These are phyloP conservation scores for Aspergillus texensis DNA, from an alignment of 2,329 filamentous ascomycete species.

Conservation along the genomic window DNA sequence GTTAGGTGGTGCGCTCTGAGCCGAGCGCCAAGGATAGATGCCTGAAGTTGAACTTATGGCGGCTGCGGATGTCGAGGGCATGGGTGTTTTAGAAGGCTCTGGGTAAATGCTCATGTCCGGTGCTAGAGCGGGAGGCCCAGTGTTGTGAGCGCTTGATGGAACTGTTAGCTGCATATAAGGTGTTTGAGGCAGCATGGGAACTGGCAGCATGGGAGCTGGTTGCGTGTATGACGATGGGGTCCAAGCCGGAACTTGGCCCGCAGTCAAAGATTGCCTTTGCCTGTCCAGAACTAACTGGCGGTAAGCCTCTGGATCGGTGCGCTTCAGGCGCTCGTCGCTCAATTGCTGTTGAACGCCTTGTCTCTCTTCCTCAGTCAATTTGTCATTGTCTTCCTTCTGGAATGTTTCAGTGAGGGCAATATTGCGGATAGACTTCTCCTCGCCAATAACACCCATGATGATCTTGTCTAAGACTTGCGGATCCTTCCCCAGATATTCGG, in stretches of 20 bases:
- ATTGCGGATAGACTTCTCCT: constrained; percentile 31
- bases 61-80: neutral
- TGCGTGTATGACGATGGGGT: neutral
- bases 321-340: constrained; percentile 42
- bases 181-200: neutral
- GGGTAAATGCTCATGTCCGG: constrained; percentile 25
- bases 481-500: constrained; percentile 61
- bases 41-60: neutral
- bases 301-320: constrained; percentile 40
- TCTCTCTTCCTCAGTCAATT: constrained; percentile 64
- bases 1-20: neutral
- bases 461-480: constrained; percentile 61
- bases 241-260: neutral
- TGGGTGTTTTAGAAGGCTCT: neutral
- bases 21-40: neutral
- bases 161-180: neutral
- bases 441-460: constrained; percentile 25
- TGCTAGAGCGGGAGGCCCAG: constrained; percentile 25
- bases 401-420: constrained; percentile 74
- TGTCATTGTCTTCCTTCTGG: constrained; percentile 67
- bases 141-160: constrained; percentile 14
- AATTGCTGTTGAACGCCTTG: constrained; percentile 55
- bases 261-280: constrained; percentile 9
- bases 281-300: constrained; percentile 24
- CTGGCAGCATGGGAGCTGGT: neutral